These are phyloP conservation scores for Boletellus sp. DNA, from an alignment of 768 basidiomycete species.

Conservation along the genomic window DNA sequence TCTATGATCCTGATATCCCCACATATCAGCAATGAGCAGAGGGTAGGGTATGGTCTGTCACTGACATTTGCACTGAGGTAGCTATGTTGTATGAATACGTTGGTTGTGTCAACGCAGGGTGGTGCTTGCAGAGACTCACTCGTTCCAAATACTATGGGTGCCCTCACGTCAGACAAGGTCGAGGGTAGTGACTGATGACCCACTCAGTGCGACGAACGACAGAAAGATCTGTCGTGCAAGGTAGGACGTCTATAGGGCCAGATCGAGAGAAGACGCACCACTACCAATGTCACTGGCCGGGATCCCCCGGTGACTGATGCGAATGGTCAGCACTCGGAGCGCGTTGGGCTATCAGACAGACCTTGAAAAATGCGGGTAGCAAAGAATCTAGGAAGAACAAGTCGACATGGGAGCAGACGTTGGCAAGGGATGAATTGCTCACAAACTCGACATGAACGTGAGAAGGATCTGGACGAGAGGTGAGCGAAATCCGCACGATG, in stretches of 20 bases:
- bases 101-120: not conserved
- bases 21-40: constrained; percentile 6
- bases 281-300: constrained; percentile 2
- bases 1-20: constrained; percentile 15
- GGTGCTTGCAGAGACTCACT: constrained; percentile 14
- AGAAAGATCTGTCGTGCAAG: constrained; percentile 13
- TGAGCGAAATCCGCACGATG: not conserved
- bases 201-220: constrained; percentile 21
- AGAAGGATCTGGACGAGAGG: constrained; percentile 19
- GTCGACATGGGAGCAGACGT: not conserved
- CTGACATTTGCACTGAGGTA: constrained; percentile 26
- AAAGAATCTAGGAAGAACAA: constrained; percentile 21
- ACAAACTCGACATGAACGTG: constrained; percentile 27
- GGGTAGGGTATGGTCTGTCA: not conserved
- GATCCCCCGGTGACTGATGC: constrained; percentile 21
- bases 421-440: not conserved
- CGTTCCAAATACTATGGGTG: constrained; percentile 24
- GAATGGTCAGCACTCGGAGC: not conserved
- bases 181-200: not conserved
- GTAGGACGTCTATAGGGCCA: not conserved
- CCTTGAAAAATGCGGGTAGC: constrained; percentile 24
- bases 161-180: constrained; percentile 12
- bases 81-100: constrained; percentile 6
- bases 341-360: not conserved
- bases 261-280: constrained; percentile 15